Percentiles rank a stretch among this genome's conserved stretches.
Conservation (phyloP, 345 rosid species). For the Citrus trifoliata region DNA sequence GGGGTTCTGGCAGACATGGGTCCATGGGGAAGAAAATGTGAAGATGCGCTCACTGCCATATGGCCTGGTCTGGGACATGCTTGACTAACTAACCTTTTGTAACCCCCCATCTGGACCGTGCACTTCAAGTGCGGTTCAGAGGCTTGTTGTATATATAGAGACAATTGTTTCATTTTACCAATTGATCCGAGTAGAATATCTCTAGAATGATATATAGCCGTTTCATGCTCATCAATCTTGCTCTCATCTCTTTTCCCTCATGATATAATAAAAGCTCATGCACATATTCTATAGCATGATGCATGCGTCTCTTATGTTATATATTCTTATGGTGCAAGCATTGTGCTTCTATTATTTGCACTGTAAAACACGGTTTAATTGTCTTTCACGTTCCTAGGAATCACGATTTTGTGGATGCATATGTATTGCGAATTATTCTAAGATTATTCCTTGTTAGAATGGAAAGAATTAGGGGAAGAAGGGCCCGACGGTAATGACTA, state of each 20-base stretch:
- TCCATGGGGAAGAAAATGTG: slow-evolving; percentile 13
- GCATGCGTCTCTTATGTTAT: background rate
- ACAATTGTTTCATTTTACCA: slow-evolving; percentile 39
- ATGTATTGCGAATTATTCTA: too few relatives aligned
- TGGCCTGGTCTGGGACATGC: slow-evolving; percentile 11
- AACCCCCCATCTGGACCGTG: slow-evolving; percentile 28
- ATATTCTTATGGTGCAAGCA: background rate
- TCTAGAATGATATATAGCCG: slow-evolving; percentile 32
- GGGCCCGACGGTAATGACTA: too few relatives aligned
- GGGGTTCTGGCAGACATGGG: slow-evolving; percentile 2
- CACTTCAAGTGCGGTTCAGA: slow-evolving; percentile 36
- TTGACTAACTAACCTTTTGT: slow-evolving; percentile 35
- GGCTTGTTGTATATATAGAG: slow-evolving; percentile 59
- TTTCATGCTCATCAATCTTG: slow-evolving; percentile 31
- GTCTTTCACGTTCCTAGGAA: background rate
- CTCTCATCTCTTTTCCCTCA: background rate
- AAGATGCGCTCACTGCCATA: slow-evolving; percentile 5
- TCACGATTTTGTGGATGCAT: background rate
- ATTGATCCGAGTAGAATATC: slow-evolving; percentile 43
- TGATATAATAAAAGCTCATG: background rate
- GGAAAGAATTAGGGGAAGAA: too few relatives aligned
- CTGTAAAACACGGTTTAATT: background rate
- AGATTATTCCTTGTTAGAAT: too few relatives aligned
- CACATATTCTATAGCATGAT: background rate
- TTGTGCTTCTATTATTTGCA: too few relatives aligned